Conservation (phyloP, 2,329 filamentous ascomycete species). For the Cladosporium halotolerans region DNA sequence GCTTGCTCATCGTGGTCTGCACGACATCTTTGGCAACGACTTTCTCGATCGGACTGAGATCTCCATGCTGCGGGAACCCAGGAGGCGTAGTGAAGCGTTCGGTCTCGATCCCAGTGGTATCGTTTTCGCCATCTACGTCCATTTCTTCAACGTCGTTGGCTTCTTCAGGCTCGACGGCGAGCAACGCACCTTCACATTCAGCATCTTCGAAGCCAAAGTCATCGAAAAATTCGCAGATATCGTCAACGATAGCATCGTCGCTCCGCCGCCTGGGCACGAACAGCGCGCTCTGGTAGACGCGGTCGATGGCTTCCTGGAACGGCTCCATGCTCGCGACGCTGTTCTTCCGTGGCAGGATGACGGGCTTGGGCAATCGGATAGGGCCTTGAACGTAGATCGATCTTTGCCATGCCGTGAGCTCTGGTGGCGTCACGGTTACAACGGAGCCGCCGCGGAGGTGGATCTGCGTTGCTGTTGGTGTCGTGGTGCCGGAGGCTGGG, state of each 20-base stretch:
- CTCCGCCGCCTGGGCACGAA: constrained; percentile 25
- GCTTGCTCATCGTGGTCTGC: constrained; percentile 2
- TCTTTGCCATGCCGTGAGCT: constrained; percentile 29
- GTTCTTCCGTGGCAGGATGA: constrained; percentile 31
- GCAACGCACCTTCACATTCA: constrained; percentile 19
- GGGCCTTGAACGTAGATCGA: constrained; percentile 37
- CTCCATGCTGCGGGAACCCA: constrained; percentile 13
- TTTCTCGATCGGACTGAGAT: constrained; percentile 20
- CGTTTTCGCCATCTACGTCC: constrained; percentile 15
- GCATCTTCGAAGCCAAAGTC: constrained; percentile 32
- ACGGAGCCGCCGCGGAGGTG: constrained; percentile 30
- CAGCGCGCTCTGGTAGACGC: constrained; percentile 25
- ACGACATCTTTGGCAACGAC: constrained; percentile 22
- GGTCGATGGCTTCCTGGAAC: constrained; percentile 31
- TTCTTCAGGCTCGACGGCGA: constrained; percentile 8
- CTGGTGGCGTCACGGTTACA: constrained; percentile 30
- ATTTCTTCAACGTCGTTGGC: constrained; percentile 11
- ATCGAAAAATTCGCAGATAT: constrained; percentile 38
- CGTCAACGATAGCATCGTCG: constrained; percentile 33
- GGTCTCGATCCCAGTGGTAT: constrained; percentile 2
- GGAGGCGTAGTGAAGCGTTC: constrained; percentile 24
- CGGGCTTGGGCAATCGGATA: constrained; percentile 34
- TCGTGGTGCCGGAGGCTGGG: constrained; percentile 16
- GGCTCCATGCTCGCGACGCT: constrained; percentile 36
- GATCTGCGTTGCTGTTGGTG: constrained; percentile 24